Conservation (phyloP, 805 yeast genomes). For the Yarrowia sp. region DNA sequence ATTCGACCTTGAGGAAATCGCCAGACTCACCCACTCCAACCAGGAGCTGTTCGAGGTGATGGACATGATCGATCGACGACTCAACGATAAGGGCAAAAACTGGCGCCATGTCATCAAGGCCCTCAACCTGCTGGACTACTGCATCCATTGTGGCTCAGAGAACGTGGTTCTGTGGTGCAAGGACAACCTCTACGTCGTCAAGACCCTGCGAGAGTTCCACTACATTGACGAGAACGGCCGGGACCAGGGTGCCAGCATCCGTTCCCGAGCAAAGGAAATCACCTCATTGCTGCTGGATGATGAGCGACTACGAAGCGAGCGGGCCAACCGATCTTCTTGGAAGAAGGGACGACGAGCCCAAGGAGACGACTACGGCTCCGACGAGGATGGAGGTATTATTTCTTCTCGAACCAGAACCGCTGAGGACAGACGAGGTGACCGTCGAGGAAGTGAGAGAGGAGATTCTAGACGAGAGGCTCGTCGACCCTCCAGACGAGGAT, state of each 20-base stretch:
- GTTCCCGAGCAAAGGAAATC: constrained; percentile 87
- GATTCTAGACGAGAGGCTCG: constrained; percentile 30
- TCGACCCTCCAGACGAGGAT: constrained; percentile 40
- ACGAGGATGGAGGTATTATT: constrained; percentile 5
- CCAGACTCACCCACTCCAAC: constrained; percentile 56
- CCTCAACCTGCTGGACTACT: constrained; percentile 79
- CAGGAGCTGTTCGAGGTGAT: constrained; percentile 81
- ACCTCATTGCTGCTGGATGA: constrained; percentile 77
- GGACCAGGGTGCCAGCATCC: constrained; percentile 84
- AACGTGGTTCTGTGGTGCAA: constrained; percentile 88
- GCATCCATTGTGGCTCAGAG: constrained; percentile 81
- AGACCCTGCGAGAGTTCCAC: constrained; percentile 86
- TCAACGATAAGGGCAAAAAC: constrained; percentile 93
- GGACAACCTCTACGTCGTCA: constrained; percentile 81
- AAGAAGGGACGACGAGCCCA: constrained; percentile 18
- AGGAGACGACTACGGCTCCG: constrained; percentile 18
- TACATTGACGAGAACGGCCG: constrained; percentile 69
- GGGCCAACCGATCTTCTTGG: constrained; percentile 14
- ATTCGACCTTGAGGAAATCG: constrained; percentile 76
- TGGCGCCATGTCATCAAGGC: constrained; percentile 97
- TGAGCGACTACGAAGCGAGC: constrained; percentile 54
- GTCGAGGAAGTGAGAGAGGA: constrained; percentile 32
- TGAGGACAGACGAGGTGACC: too few relatives aligned
- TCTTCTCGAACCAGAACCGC: constrained; percentile 29
- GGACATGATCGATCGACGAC: constrained; percentile 89